Percentiles rank a stretch among this genome's conserved stretches.
Evolutionary conservation across 768 basidiomycete species (phyloP).

Genomic region (Ephemerocybe angulata): DNA sequence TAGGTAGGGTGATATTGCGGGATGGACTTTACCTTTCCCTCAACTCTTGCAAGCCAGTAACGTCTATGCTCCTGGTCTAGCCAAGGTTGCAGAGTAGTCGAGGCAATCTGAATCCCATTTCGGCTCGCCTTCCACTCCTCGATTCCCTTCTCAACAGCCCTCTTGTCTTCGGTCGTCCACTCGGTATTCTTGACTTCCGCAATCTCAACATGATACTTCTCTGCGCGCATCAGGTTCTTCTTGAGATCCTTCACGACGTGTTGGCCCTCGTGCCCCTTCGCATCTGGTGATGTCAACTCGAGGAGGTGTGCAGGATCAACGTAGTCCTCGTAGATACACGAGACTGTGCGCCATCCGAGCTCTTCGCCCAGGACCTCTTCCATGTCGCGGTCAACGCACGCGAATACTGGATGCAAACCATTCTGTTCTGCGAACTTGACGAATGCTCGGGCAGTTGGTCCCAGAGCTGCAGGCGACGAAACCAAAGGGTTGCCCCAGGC

Average conservation of each 20-base stretch:
- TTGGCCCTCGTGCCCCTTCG: constrained; percentile 33
- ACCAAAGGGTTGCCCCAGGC: constrained; percentile 65
- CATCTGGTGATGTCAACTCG: constrained; percentile 33
- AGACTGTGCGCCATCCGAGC: constrained; percentile 55
- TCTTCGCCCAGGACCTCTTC: constrained; percentile 47
- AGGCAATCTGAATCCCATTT: constrained; percentile 56
- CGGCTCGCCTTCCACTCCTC: constrained; percentile 51
- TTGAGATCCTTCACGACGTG: constrained; percentile 53
- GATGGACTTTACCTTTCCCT: constrained; percentile 21
- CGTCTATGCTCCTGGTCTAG: constrained; percentile 50
- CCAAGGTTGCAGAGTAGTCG: constrained; percentile 51
- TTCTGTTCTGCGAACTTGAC: constrained; percentile 40
- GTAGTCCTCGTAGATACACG: constrained; percentile 62
- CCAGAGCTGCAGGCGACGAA: constrained; percentile 33
- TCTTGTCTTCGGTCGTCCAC: constrained; percentile 43
- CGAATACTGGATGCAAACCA: constrained; percentile 54
- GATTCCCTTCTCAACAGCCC: constrained; percentile 49
- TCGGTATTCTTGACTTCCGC: constrained; percentile 35
- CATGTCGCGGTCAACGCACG: constrained; percentile 50
- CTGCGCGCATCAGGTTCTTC: constrained; percentile 57
- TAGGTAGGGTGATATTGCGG: not conserved
- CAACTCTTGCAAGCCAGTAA: constrained; percentile 52
- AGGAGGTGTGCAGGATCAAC: constrained; percentile 47
- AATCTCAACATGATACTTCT: constrained; percentile 51
- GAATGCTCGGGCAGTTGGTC: constrained; percentile 39